phyloP scores from a whole-genome alignment of 2,329 filamentous ascomycete genomes.

The Polytolypa hystricis region DNA sequence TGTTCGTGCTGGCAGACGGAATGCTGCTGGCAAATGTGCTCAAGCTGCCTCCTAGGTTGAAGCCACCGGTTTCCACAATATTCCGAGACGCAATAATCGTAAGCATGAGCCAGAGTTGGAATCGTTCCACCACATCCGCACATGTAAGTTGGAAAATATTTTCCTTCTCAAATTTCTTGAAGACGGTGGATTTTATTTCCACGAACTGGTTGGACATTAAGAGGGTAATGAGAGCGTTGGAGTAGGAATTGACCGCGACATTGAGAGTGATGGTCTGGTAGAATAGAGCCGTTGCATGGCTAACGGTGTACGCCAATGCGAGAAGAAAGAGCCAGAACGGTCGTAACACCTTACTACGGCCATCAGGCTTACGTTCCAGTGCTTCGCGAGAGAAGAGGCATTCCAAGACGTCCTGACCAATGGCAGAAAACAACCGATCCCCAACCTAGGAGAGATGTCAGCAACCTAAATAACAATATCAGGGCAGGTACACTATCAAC shows the following conservation, averaged over 20 bases:
- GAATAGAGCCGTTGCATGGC: slow-evolving; percentile 79
- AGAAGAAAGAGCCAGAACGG: slow-evolving; percentile 87
- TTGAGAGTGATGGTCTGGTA: slow-evolving; percentile 98
- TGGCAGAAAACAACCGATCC: slow-evolving; percentile 76
- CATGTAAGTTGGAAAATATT: slow-evolving; percentile 95
- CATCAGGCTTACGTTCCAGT: slow-evolving; percentile 73
- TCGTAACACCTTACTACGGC: slow-evolving; percentile 79
- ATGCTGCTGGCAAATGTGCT: slow-evolving; percentile 20
- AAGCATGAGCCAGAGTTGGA: slow-evolving; percentile 95
- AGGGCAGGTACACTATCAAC: slow-evolving; percentile 4
- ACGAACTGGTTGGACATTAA: slow-evolving; percentile 97
- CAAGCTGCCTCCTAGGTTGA: slow-evolving; percentile 44
- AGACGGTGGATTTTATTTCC: slow-evolving; percentile 95
- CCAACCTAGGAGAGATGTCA: slow-evolving; percentile 50
- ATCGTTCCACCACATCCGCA: slow-evolving; percentile 91
- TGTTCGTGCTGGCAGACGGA: slow-evolving; percentile 27
- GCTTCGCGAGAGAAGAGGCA: slow-evolving; percentile 91
- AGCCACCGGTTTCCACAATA: slow-evolving; percentile 83
- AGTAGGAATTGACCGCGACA: slow-evolving; percentile 96
- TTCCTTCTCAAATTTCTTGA: slow-evolving; percentile 98
- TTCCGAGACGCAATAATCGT: slow-evolving; percentile 94
- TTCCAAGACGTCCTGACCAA: slow-evolving; percentile 93
- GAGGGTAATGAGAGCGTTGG: slow-evolving; percentile 83
- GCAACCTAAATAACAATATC: too few relatives aligned
- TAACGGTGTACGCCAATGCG: slow-evolving; percentile 74